A percentile compares a stretch with the other conserved stretches of the same genome.
These are phyloP conservation scores for Decorospora gaudefroyi DNA, from an alignment of 2,329 filamentous ascomycete genomes.

Conservation along the genomic window DNA sequence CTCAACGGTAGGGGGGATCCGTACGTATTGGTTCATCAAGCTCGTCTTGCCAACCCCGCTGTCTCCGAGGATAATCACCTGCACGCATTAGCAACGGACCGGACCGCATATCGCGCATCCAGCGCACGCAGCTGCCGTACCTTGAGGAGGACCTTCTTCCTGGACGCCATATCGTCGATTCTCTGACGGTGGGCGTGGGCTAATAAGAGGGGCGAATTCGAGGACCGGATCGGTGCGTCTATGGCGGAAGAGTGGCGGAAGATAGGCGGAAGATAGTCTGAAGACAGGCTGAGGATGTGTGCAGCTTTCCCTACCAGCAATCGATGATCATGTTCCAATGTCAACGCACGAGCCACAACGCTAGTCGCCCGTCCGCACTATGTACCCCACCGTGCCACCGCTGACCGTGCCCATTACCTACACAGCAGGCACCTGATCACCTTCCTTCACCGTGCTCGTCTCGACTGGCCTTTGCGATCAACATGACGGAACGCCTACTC, in stretches of 20 bases:
- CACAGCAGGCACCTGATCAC: too few relatives aligned
- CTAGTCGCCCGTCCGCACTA: conserved; percentile 9
- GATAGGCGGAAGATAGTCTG: too few relatives aligned
- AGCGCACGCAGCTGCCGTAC: conserved; percentile 54
- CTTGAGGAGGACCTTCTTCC: conserved; percentile 89
- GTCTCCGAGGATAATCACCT: conserved; percentile 99
- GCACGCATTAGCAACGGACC: conserved; percentile 19
- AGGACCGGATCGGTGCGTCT: not conserved
- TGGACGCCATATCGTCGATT: conserved; percentile 39
- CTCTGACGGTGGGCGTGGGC: conserved; percentile 13
- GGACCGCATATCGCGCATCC: too few relatives aligned
- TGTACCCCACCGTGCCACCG: too few relatives aligned
- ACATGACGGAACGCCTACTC: too few relatives aligned
- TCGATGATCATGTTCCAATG: conserved; percentile 17
- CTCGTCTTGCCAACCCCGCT: conserved; percentile 99
- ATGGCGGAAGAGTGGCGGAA: too few relatives aligned
- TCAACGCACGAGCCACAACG: conserved; percentile 11
- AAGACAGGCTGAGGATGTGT: conserved; percentile 12
- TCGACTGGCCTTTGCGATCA: not conserved
- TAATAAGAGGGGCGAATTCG: not conserved
- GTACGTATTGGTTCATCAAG: conserved; percentile 99
- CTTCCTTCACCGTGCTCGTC: conserved; percentile 5
- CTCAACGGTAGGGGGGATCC: conserved; percentile 41
- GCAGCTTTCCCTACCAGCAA: conserved; percentile 9
- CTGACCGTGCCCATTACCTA: too few relatives aligned